These are phyloP conservation scores for Plasmodium falciparum DNA, from an alignment of 169 alveolate genomes.

Conservation along the genomic window DNA sequence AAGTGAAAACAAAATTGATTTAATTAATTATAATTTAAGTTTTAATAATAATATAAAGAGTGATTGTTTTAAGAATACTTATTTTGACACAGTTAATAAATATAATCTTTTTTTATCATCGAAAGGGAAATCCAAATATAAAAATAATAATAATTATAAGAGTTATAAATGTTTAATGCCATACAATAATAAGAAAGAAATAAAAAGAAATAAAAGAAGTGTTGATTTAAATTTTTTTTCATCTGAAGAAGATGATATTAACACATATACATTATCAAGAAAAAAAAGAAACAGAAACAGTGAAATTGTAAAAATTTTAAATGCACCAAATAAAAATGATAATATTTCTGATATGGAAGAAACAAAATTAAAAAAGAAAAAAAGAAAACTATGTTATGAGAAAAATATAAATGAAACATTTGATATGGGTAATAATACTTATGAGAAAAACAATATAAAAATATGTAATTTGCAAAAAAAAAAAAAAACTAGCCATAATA, in stretches of 20 bases:
- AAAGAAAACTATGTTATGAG: neutral
- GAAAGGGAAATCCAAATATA: neutral
- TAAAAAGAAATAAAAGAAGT: neutral
- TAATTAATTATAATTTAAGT: conserved; percentile 3
- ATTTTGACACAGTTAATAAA: conserved; percentile 9
- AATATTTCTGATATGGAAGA: neutral
- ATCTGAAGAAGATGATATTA: too few relatives aligned
- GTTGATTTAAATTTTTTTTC: neutral
- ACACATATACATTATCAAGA: neutral
- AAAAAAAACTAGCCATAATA: neutral
- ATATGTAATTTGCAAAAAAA: neutral
- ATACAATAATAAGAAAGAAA: neutral
- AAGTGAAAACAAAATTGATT: conserved; percentile 8
- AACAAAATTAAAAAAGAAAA: neutral
- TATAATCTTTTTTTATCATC: conserved; percentile 12
- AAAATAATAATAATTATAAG: neutral
- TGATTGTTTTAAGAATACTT: conserved; percentile 9
- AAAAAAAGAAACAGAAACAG: conserved; percentile 6
- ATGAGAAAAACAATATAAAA: neutral
- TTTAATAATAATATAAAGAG: conserved; percentile 14
- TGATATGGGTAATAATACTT: neutral
- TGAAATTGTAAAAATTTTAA: neutral
- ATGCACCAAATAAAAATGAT: neutral
- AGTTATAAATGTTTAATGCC: neutral
- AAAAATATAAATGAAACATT: neutral